A percentile compares a stretch with the other conserved stretches of the same genome.
Conservation (phyloP, 208 protist genomes). For the Acanthamoeba lenticulata region DNA sequence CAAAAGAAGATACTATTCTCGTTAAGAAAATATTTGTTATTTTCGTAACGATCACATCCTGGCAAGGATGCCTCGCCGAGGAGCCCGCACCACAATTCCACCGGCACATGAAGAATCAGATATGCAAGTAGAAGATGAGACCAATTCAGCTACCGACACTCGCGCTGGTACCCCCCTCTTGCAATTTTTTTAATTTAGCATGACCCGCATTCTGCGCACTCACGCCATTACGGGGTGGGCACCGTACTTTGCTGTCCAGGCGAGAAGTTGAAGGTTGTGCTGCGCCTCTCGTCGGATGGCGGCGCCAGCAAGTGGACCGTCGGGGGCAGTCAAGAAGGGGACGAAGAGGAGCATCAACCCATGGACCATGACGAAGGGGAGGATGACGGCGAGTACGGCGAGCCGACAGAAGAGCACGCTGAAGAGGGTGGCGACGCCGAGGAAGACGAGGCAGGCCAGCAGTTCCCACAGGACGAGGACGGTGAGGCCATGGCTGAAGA, state of each 20-base stretch:
- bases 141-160: too few relatives aligned
- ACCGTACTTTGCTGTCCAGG: too few relatives aligned
- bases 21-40: too few relatives aligned
- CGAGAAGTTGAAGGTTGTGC: slow-evolving; percentile 1
- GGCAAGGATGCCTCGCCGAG: not conserved
- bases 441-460: not conserved
- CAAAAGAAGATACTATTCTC: not conserved
- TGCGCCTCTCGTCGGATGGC: not conserved
- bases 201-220: too few relatives aligned
- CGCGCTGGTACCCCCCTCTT: too few relatives aligned
- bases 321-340: not conserved
- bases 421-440: not conserved
- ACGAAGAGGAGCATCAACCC: not conserved
- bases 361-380: not conserved
- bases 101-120: too few relatives aligned
- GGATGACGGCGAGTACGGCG: not conserved
- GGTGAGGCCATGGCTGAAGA: not conserved
- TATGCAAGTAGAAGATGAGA: too few relatives aligned
- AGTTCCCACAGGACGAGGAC: not conserved
- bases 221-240: too few relatives aligned
- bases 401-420: not conserved
- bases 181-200: not conserved
- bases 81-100: not conserved
- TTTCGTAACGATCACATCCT: not conserved
- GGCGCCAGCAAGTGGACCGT: not conserved